A percentile compares a stretch with the other conserved stretches of the same genome.
Evolutionary conservation across 176 grass and related monocot genomes (phyloP).

Genomic region (Otatea glauca): DNA sequence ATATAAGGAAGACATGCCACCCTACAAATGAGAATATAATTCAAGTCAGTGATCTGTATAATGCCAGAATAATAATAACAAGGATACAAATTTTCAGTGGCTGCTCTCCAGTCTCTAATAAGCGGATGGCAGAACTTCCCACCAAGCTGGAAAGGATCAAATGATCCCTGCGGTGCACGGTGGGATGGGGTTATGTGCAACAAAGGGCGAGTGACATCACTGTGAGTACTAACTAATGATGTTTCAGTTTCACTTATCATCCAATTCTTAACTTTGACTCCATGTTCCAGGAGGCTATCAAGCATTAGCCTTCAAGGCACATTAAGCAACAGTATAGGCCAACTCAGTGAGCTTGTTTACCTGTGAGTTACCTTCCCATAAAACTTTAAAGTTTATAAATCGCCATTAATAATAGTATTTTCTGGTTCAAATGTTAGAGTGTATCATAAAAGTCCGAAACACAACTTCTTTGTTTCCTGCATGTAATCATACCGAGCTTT

Average conservation of each 20-base stretch:
- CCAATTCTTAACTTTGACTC: conserved; percentile 19
- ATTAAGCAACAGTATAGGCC: conserved; percentile 42
- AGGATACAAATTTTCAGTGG: conserved; percentile 43
- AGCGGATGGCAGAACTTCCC: conserved; percentile 50
- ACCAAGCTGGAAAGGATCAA: conserved; percentile 50
- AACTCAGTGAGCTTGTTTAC: conserved; percentile 50
- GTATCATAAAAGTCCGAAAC: neutral
- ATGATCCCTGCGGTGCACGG: conserved; percentile 47
- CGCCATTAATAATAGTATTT: neutral
- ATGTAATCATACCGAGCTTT: neutral
- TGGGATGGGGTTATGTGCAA: conserved; percentile 54
- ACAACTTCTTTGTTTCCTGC: conserved; percentile 5
- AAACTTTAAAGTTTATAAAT: conserved; percentile 29
- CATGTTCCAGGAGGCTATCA: conserved; percentile 53
- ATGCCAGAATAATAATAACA: conserved; percentile 30
- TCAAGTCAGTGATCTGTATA: neutral
- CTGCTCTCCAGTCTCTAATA: conserved; percentile 48
- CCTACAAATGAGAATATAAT: conserved; percentile 31
- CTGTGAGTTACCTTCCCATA: conserved; percentile 40
- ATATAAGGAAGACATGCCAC: neutral
- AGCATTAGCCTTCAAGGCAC: conserved; percentile 51
- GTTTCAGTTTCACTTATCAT: conserved; percentile 6
- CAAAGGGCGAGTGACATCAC: conserved; percentile 31
- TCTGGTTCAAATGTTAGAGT: neutral
- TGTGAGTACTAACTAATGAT: conserved; percentile 46